phyloP scores from a whole-genome alignment of 2,329 filamentous ascomycete genomes.

The Phaeosphaeriaceae sp. region DNA sequence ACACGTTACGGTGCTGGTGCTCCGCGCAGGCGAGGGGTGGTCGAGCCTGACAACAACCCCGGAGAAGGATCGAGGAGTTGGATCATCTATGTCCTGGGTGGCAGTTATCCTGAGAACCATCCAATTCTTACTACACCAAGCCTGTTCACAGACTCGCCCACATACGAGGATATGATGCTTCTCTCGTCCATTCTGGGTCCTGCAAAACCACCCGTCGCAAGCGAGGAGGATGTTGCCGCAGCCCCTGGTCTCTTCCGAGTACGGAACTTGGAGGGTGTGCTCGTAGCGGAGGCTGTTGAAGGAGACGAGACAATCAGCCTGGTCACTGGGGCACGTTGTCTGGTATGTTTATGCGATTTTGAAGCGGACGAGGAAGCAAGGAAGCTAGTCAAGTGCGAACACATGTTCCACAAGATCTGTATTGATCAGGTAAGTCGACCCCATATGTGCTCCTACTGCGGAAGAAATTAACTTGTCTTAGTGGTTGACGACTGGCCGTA shows the following conservation, averaged over 20 bases:
- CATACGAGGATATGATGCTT: conserved; percentile 76
- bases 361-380: conserved; percentile 67
- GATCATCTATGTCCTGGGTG: conserved; percentile 75
- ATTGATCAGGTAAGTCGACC: conserved; percentile 69
- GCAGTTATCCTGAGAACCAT: conserved; percentile 73
- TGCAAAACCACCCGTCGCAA: conserved; percentile 72
- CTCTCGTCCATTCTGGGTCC: conserved; percentile 71
- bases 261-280: conserved; percentile 45
- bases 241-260: conserved; percentile 67
- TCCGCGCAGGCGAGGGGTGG: conserved; percentile 68
- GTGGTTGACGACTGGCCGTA: conserved; percentile 73
- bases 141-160: conserved; percentile 73
- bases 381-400: conserved; percentile 67
- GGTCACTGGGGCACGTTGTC: conserved; percentile 60
- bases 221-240: conserved; percentile 67
- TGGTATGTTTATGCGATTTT: conserved; percentile 72
- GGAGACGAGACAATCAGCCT: conserved; percentile 41
- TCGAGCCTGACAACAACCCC: conserved; percentile 63
- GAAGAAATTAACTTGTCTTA: conserved; percentile 39
- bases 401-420: conserved; percentile 72
- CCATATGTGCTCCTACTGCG: background rate
- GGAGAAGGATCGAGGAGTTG: conserved; percentile 68
- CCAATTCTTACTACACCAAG: conserved; percentile 73
- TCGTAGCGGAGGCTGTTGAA: conserved; percentile 58
- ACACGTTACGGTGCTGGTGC: conserved; percentile 68